Evolutionary conservation across 805 yeast species (phyloP), one percentile per base, ranked within the genome.

Genomic region (Saccharomycopsis capsularis): DNA sequence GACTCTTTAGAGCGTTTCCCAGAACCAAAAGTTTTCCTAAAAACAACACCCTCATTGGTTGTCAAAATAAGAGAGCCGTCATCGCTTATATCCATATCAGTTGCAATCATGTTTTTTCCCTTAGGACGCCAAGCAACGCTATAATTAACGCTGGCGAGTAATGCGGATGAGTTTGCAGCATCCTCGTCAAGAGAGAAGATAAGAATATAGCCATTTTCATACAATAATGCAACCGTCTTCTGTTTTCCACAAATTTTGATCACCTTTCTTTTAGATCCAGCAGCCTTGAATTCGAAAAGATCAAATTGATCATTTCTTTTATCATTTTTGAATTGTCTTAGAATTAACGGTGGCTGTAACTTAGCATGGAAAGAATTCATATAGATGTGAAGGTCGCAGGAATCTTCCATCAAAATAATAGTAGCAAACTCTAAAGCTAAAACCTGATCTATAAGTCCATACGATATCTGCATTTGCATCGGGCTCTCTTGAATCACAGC

Each of bases 31-130:
- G 44, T 55, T 7, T 55, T 48, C 21, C 69, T 67, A 56, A 75
- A 87, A 0, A 77, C 85, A 21, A 82, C 74, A 0, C 96, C 96
- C 43, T 79, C 78, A 19, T 68, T 62, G 0, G 93, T 82, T 54
- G 84, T 76, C 1, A 90, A 60, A 1, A 89, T 67, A 2, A 86
- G 62, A 0, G 85, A 78, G 0, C 95, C 95, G 57, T 82, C 85
- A 16, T 65, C 68, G 2, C 84, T 75, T 40, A 82, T 71, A 57
- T 81, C 91, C 29, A 85, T 74, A 63, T 87, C 95, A 3, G 66
- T 68, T 42, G 78, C 87, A 48, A 67, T 69, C 71, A 78, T 65
- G 56, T 77, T 81, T 9, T 64, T 61, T 44, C 76, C 76, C 48
- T 76, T 70, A 0, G 90, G 85, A 29, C 65, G 71, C 91, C 93